phyloP scores from a whole-genome alignment of 129 eudicot species.

The Escallonia rubra region DNA sequence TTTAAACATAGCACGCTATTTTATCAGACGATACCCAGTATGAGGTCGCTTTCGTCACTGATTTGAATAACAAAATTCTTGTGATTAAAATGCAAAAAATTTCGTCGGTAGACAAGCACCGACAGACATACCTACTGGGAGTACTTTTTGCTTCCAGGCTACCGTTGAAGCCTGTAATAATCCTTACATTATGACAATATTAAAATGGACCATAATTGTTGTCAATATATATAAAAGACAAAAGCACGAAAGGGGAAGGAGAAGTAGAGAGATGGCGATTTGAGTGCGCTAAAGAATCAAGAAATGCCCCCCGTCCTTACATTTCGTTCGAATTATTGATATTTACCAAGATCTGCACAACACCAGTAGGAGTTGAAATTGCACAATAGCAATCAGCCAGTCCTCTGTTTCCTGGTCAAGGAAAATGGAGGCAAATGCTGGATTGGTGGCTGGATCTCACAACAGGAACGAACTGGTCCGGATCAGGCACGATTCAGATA shows the following conservation, averaged over 20 bases:
- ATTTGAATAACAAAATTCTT: too few relatives aligned
- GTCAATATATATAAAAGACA: conserved; percentile 11
- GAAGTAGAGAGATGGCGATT: conserved; percentile 23
- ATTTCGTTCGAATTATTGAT: neutral
- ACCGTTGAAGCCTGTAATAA: conserved; percentile 16
- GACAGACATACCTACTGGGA: too few relatives aligned
- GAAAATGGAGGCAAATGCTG: conserved; percentile 76
- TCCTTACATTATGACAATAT: neutral
- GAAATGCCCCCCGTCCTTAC: conserved; percentile 12
- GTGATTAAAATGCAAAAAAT: too few relatives aligned
- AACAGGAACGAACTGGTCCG: conserved; percentile 68
- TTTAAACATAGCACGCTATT: too few relatives aligned
- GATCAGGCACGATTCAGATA: conserved; percentile 76
- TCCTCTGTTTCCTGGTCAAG: conserved; percentile 6
- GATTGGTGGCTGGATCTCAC: conserved; percentile 91
- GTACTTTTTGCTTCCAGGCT: neutral
- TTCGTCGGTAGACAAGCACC: too few relatives aligned
- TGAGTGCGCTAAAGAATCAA: conserved; percentile 19
- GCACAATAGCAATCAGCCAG: neutral
- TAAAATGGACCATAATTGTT: neutral
- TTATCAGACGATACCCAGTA: too few relatives aligned
- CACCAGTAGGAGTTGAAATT: neutral
- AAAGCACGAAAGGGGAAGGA: neutral
- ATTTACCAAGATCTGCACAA: conserved; percentile 10
- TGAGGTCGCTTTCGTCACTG: too few relatives aligned